Evolutionary conservation across 129 eudicot species (phyloP).

Genomic region (Silybum marianum): DNA sequence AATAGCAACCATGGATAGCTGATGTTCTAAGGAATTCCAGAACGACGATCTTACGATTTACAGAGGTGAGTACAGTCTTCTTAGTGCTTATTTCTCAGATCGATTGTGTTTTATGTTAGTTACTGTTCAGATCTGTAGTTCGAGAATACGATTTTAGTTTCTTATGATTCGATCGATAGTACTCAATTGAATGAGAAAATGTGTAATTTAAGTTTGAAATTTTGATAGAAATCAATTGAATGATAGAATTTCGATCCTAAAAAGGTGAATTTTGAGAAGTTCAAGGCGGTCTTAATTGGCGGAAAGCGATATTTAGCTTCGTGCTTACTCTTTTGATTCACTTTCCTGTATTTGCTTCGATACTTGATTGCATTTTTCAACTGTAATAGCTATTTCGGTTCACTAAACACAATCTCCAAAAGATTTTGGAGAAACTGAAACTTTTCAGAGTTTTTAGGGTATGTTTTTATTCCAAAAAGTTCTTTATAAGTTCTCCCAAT

Average conservation of each 20-base stretch:
- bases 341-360: too few species aligned
- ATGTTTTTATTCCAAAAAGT: too few species aligned
- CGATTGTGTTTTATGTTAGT: neutral
- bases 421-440: too few species aligned
- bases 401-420: too few species aligned
- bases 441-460: too few species aligned
- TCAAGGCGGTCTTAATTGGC: too few species aligned
- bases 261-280: neutral
- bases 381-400: neutral
- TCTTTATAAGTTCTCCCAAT: neutral
- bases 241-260: neutral
- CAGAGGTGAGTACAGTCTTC: neutral
- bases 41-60: neutral
- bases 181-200: neutral
- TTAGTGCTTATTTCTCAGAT: neutral
- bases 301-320: too few species aligned
- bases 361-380: neutral
- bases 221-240: neutral
- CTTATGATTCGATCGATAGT: too few species aligned
- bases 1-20: neutral
- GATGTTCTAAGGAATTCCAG: neutral
- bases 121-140: neutral
- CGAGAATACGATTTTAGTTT: neutral
- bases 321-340: neutral
- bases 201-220: neutral